Evolutionary conservation across 108 stramenopile genomes (phyloP).

Genomic region (Asterionellopsis glacialis): DNA sequence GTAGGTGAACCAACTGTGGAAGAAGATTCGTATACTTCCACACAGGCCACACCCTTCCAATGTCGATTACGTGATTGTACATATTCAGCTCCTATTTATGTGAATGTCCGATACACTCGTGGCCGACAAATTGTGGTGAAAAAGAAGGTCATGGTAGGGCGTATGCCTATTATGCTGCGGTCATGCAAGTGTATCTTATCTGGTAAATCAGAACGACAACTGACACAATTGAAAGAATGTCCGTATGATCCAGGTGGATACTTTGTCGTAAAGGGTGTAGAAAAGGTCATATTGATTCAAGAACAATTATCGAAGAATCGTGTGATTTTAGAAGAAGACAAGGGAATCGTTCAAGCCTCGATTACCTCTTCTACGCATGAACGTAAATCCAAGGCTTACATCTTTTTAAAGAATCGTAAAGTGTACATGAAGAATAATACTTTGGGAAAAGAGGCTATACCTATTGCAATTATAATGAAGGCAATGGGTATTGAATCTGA

Average conservation of each 20-base stretch:
- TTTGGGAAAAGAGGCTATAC: slow-evolving; percentile 92
- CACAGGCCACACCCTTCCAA: slow-evolving; percentile 91
- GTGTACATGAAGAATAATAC: slow-evolving; percentile 97
- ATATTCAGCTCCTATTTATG: slow-evolving; percentile 96
- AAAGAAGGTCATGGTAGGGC: slow-evolving; percentile 73
- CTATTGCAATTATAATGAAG: slow-evolving; percentile 90
- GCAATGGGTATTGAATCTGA: slow-evolving; percentile 97
- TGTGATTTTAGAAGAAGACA: slow-evolving; percentile 83
- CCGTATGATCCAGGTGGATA: slow-evolving; percentile 99
- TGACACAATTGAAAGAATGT: slow-evolving; percentile 95
- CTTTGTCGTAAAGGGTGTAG: slow-evolving; percentile 96
- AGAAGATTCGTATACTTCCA: slow-evolving; percentile 82
- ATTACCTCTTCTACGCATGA: slow-evolving; percentile 95
- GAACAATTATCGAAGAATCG: slow-evolving; percentile 99
- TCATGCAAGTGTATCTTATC: slow-evolving; percentile 87
- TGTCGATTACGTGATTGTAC: slow-evolving; percentile 97
- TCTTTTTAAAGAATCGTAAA: slow-evolving; percentile 74
- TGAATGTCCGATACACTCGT: slow-evolving; percentile 94
- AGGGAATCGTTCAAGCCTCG: slow-evolving; percentile 67
- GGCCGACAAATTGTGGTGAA: slow-evolving; percentile 91
- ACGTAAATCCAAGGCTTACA: slow-evolving; percentile 89
- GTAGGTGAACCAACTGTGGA: slow-evolving; percentile 91
- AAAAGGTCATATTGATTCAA: slow-evolving; percentile 98
- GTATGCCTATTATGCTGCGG: slow-evolving; percentile 96
- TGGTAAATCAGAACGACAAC: slow-evolving; percentile 74